These are phyloP conservation scores for Colletotrichum incanum DNA, from an alignment of 2,329 filamentous ascomycete genomes.

Conservation along the genomic window DNA sequence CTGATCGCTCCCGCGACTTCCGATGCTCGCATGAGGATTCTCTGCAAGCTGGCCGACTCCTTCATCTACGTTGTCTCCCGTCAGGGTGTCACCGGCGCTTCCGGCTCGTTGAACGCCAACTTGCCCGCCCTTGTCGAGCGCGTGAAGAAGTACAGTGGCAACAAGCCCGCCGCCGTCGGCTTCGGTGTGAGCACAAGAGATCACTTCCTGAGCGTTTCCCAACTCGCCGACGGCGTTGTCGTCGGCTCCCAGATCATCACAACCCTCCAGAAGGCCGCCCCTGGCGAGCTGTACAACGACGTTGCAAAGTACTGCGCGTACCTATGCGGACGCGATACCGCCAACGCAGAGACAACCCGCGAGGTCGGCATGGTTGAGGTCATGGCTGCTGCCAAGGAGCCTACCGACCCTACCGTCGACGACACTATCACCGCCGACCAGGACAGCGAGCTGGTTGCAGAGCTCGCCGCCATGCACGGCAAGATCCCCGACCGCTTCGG, in stretches of 20 bases:
- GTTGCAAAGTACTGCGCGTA: conserved; percentile 91
- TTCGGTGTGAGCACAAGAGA: conserved; percentile 97
- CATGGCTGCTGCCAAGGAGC: conserved; percentile 72
- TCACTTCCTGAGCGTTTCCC: conserved; percentile 89
- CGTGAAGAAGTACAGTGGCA: conserved; percentile 93
- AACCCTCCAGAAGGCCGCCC: conserved; percentile 78
- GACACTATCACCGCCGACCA: conserved; percentile 72
- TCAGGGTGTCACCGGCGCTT: conserved; percentile 96
- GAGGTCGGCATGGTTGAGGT: conserved; percentile 82
- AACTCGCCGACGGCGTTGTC: conserved; percentile 92
- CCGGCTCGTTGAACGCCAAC: conserved; percentile 84
- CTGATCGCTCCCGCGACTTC: conserved; percentile 95
- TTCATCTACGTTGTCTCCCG: conserved; percentile 99
- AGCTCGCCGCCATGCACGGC: conserved; percentile 86
- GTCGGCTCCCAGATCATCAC: conserved; percentile 97
- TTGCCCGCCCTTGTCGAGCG: conserved; percentile 86
- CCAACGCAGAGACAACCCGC: conserved; percentile 63
- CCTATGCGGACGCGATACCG: conserved; percentile 64
- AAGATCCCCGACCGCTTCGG: conserved; percentile 90
- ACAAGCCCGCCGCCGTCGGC: conserved; percentile 91
- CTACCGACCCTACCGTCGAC: conserved; percentile 76
- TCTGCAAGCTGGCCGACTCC: conserved; percentile 96
- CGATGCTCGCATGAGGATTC: conserved; percentile 92
- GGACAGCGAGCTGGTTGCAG: conserved; percentile 79
- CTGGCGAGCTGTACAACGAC: conserved; percentile 77